Conservation (phyloP, 2,329 filamentous ascomycete species). For the Fusarium chuoi region DNA sequence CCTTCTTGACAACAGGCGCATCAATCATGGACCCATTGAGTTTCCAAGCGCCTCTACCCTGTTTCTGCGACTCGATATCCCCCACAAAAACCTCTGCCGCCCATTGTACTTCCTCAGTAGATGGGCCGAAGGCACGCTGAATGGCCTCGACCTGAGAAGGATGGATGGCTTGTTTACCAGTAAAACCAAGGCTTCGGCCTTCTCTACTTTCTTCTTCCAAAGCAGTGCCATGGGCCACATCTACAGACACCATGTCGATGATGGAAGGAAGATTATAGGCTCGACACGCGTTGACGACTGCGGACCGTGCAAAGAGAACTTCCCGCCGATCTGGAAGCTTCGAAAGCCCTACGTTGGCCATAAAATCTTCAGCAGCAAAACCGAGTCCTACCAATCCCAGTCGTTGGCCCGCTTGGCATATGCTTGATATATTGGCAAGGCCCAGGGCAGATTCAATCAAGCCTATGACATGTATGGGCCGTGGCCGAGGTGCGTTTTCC, state of each 20-base stretch:
- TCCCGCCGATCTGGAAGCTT: background rate
- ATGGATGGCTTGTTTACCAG: slow-evolving; percentile 17
- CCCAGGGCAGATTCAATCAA: background rate
- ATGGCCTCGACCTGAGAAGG: slow-evolving; percentile 4
- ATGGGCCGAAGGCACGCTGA: slow-evolving; percentile 6
- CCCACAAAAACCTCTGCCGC: background rate
- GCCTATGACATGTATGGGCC: background rate
- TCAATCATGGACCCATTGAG: slow-evolving; percentile 16
- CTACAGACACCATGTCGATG: background rate
- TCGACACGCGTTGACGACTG: background rate
- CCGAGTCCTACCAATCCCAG: background rate
- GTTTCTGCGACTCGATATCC: background rate
- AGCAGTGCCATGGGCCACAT: background rate
- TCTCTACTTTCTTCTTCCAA: background rate
- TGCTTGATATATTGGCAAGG: background rate
- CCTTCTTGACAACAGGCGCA: slow-evolving; percentile 5
- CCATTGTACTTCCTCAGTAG: background rate
- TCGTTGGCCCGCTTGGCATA: background rate
- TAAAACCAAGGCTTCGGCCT: slow-evolving; percentile 9
- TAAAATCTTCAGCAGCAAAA: background rate
- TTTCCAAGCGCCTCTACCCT: slow-evolving; percentile 14
- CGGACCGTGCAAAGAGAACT: background rate
- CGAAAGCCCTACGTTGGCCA: background rate
- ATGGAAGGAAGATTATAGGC: background rate
- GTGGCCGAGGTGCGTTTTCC: background rate